Percentiles rank a stretch among this genome's conserved stretches.
Conservation (phyloP, 169 alveolate species). For the Eimeria zaria region DNA sequence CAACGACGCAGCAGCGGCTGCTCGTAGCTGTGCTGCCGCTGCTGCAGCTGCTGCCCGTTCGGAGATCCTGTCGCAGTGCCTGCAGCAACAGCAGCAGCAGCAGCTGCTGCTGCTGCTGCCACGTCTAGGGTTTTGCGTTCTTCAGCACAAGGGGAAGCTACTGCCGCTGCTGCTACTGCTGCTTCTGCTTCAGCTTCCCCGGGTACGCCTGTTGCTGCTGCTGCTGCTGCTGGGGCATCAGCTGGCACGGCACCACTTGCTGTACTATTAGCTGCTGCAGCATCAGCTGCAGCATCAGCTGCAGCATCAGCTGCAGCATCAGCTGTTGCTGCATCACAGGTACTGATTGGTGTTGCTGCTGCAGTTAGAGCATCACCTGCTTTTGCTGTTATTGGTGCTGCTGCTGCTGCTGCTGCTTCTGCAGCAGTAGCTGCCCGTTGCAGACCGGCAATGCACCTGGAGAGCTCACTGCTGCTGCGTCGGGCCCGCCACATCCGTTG, state of each 20-base stretch:
- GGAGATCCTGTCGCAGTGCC: background rate
- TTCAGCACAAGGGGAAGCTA: background rate
- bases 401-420: background rate
- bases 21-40: slow-evolving; percentile 10
- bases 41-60: slow-evolving; percentile 32
- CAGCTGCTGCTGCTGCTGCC: slow-evolving; percentile 1
- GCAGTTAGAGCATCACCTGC: background rate
- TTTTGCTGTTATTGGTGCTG: background rate
- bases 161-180: background rate
- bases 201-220: background rate
- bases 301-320: background rate
- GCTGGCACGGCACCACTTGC: background rate
- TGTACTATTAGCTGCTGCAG: background rate
- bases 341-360: background rate
- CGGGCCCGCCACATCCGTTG: slow-evolving; percentile 11
- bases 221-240: background rate
- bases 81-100: background rate
- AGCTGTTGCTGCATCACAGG: background rate
- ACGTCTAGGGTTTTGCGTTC: background rate
- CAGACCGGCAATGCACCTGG: background rate
- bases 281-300: background rate
- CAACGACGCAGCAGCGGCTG: slow-evolving; percentile 58
- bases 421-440: background rate
- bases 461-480: background rate
- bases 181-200: background rate